Conservation (phyloP, 257 asterid species). For the Datura wrightii region DNA sequence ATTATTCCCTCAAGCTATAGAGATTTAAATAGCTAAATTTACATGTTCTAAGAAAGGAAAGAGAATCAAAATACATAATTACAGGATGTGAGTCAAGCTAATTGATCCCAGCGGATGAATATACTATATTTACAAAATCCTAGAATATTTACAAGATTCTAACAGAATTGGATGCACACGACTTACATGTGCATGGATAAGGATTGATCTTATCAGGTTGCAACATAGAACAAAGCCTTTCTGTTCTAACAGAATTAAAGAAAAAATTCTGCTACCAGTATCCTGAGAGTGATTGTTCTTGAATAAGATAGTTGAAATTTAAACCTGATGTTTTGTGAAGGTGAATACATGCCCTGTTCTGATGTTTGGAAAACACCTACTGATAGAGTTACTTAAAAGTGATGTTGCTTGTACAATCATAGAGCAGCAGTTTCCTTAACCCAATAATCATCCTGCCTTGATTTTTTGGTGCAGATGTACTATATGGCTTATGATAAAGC, state of each 20-base stretch:
- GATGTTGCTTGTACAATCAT: constrained; percentile 25
- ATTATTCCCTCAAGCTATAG: not conserved
- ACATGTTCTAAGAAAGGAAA: constrained; percentile 8
- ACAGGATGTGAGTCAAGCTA: not conserved
- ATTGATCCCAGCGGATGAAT: constrained; percentile 4
- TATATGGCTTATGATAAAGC: constrained; percentile 87
- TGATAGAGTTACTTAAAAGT: constrained; percentile 17
- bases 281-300: not conserved
- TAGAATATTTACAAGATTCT: not conserved
- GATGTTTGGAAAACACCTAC: constrained; percentile 5
- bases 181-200: constrained; percentile 5
- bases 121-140: not conserved
- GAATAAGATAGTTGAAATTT: not conserved
- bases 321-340: not conserved
- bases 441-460: constrained; percentile 18
- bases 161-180: not conserved
- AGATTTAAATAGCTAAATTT: not conserved
- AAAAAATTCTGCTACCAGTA: not conserved
- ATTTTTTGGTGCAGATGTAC: constrained; percentile 64
- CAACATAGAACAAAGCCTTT: not conserved
- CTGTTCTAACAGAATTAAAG: not conserved
- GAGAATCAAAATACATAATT: constrained; percentile 10
- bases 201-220: constrained; percentile 22
- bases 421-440: not conserved
- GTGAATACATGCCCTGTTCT: not conserved